A percentile compares a stretch with the other conserved stretches of the same genome.
phyloP scores from a whole-genome alignment of 2,329 filamentous ascomycete genomes.

The Hymenoscyphus fructigenus region DNA sequence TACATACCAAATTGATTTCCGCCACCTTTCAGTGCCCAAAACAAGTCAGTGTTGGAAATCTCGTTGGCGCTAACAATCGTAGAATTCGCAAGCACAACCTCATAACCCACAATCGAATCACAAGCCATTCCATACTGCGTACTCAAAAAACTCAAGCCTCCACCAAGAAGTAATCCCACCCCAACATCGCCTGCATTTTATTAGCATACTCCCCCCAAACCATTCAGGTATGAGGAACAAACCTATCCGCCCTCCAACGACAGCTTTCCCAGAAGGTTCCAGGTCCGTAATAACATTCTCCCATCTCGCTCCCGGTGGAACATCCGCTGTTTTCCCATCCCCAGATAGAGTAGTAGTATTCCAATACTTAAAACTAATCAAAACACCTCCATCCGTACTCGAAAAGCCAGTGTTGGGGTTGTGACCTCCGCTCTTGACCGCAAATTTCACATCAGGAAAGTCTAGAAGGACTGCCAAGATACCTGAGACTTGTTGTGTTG shows the following conservation, averaged over 20 bases:
- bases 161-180: conserved; percentile 42
- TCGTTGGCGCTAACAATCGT: conserved; percentile 28
- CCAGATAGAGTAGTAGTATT: conserved; percentile 34
- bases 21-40: conserved; percentile 31
- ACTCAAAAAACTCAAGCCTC: conserved; percentile 28
- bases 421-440: conserved; percentile 45
- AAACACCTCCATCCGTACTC: conserved; percentile 37
- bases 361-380: conserved; percentile 38
- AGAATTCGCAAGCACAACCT: conserved; percentile 37
- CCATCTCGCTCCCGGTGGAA: conserved; percentile 35
- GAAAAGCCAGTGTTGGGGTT: conserved; percentile 40
- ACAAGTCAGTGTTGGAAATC: conserved; percentile 23
- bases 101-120: conserved; percentile 44
- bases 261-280: conserved; percentile 25
- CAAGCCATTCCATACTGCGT: conserved; percentile 47
- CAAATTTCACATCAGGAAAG: conserved; percentile 39
- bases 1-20: conserved; percentile 32
- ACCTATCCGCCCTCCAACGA: conserved; percentile 47
- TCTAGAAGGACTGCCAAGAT: conserved; percentile 37
- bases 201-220: conserved; percentile 7
- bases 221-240: not conserved
- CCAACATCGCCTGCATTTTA: conserved; percentile 36
- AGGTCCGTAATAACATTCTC: conserved; percentile 20
- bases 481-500: conserved; percentile 36
- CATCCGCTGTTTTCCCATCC: conserved; percentile 27